Conservation (phyloP, 352 stramenopile species). For the Phytophthora sansomeana region DNA sequence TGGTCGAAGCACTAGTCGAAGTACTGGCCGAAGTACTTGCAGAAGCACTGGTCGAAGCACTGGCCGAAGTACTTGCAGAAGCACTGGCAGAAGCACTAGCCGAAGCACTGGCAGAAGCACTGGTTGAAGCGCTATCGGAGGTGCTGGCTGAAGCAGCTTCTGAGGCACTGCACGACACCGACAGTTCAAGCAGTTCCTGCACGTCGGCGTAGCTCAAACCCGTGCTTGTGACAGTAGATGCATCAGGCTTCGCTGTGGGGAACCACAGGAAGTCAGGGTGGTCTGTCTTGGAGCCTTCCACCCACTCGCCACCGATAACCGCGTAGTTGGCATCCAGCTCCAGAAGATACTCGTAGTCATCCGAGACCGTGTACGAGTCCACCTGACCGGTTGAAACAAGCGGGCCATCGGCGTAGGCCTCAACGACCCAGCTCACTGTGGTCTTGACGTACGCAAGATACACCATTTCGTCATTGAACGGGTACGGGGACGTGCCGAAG, state of each 20-base stretch:
- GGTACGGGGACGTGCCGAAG: conserved; percentile 46
- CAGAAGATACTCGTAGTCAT: conserved; percentile 48
- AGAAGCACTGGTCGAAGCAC: conserved; percentile 1
- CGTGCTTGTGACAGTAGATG: conserved; percentile 31
- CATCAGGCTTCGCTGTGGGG: conserved; percentile 36
- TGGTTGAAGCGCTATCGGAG: conserved; percentile 2
- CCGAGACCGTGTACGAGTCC: conserved; percentile 37
- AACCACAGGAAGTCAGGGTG: conserved; percentile 55
- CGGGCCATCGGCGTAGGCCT: conserved; percentile 47
- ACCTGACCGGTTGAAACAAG: conserved; percentile 39
- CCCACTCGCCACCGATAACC: conserved; percentile 52
- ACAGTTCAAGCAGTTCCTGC: conserved; percentile 33
- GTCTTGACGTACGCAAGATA: conserved; percentile 56
- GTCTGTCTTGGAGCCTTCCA: conserved; percentile 33
- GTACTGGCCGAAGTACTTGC: neutral
- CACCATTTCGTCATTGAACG: conserved; percentile 53
- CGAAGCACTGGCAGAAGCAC: conserved; percentile 12
- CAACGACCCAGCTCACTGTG: conserved; percentile 56
- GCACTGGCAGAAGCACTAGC: conserved; percentile 2
- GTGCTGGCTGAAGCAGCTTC: conserved; percentile 10
- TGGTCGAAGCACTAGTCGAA: conserved; percentile 5
- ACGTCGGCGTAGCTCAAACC: conserved; percentile 47
- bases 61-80: conserved; percentile 6
- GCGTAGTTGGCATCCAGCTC: conserved; percentile 48
- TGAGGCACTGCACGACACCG: conserved; percentile 21